Percentiles rank a stretch among this genome's conserved stretches.
These are phyloP conservation scores for Sugiyamaella lignohabitans DNA, from an alignment of 805 yeast genomes.

Conservation along the genomic window DNA sequence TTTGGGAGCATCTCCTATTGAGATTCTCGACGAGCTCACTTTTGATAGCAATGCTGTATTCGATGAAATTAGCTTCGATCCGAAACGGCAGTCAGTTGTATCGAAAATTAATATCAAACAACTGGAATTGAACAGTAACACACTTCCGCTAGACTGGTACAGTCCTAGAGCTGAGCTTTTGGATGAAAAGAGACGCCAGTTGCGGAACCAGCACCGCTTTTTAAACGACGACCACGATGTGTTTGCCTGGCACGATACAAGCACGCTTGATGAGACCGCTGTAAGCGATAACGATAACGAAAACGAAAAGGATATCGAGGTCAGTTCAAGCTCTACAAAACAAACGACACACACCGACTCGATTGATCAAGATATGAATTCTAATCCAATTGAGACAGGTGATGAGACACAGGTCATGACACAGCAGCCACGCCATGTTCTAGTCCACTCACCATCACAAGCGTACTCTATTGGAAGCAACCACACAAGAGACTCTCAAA, in stretches of 20 bases:
- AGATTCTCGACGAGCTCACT: not conserved
- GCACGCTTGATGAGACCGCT: no score
- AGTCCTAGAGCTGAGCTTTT: conserved; percentile 7
- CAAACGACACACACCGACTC: no score
- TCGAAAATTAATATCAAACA: not conserved
- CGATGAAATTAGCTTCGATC: no score
- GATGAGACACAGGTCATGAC: not conserved
- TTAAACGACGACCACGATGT: not conserved
- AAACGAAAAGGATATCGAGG: no score
- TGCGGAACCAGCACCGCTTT: not conserved
- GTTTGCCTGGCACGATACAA: not conserved
- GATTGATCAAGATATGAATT: no score
- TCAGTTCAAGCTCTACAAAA: no score
- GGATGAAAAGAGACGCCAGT: not conserved
- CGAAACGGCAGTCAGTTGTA: no score
- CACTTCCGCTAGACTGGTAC: conserved; percentile 7
- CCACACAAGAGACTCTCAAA: conserved; percentile 3
- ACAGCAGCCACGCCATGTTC: no score
- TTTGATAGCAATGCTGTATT: not conserved
- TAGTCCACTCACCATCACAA: no score
- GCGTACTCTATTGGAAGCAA: no score
- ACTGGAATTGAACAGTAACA: not conserved
- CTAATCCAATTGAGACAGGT: not conserved
- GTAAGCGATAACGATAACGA: no score
- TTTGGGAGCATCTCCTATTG: conserved; percentile 3